Evolutionary conservation across 2,329 filamentous ascomycete genomes (phyloP).

Genomic region (Verticillium zaregamsianum): DNA sequence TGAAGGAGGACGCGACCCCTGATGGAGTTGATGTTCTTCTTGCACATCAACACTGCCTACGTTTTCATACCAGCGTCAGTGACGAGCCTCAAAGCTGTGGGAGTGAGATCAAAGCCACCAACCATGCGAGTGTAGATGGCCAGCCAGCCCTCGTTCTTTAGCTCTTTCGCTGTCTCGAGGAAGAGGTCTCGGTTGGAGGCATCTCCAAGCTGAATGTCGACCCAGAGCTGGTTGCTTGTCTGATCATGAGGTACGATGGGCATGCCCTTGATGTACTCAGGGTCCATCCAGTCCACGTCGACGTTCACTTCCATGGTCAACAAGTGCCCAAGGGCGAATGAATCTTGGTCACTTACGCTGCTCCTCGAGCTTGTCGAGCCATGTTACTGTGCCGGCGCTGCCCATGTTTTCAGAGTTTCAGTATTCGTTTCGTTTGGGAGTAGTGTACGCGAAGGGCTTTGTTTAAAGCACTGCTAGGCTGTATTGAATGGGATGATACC

Average conservation of each 20-base stretch:
- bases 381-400: conserved; percentile 24
- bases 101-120: neutral
- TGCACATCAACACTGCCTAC: conserved; percentile 40
- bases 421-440: no score
- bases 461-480: no score
- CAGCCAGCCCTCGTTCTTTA: conserved; percentile 40
- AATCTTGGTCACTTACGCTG: conserved; percentile 23
- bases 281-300: conserved; percentile 49
- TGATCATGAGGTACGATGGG: conserved; percentile 41
- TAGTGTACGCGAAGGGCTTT: no score
- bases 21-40: conserved; percentile 40
- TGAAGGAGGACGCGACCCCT: conserved; percentile 45
- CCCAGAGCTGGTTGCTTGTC: conserved; percentile 46
- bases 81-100: no score
- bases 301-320: conserved; percentile 34
- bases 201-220: conserved; percentile 40
- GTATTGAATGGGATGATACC: no score
- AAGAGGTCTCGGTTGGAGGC: conserved; percentile 39
- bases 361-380: conserved; percentile 39
- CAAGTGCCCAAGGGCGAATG: neutral
- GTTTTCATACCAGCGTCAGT: neutral
- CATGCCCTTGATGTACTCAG: conserved; percentile 40
- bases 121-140: conserved; percentile 44
- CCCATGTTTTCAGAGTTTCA: conserved; percentile 21
- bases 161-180: conserved; percentile 33